Conservation (phyloP, 768 basidiomycete species). For the Hypholoma fasciculare region DNA sequence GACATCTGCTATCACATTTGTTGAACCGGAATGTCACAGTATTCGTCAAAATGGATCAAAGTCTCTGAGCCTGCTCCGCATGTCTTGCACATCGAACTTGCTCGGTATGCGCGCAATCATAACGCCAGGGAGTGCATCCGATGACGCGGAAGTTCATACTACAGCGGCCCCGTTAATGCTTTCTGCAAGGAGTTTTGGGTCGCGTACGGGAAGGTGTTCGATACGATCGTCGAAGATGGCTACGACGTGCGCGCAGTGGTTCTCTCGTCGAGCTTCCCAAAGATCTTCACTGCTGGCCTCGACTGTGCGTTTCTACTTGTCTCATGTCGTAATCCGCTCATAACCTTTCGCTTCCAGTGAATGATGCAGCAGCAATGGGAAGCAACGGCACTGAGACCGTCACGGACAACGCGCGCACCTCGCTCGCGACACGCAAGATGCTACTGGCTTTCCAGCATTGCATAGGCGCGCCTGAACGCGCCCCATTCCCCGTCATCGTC, state of each 20-base stretch:
- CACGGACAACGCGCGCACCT: constrained; percentile 53
- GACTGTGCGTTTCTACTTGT: constrained; percentile 53
- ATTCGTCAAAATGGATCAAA: constrained; percentile 45
- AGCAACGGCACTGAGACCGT: constrained; percentile 18
- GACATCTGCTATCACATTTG: neutral
- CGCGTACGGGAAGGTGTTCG: constrained; percentile 65
- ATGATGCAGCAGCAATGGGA: constrained; percentile 27
- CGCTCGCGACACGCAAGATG: constrained; percentile 46
- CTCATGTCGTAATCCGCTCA: neutral
- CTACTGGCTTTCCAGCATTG: constrained; percentile 66
- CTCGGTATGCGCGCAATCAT: constrained; percentile 30
- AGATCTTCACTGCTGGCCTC: constrained; percentile 81
- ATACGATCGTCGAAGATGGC: constrained; percentile 46
- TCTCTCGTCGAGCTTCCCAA: constrained; percentile 67
- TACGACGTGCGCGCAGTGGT: constrained; percentile 70
- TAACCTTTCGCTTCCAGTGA: constrained; percentile 22
- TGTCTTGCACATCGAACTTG: constrained; percentile 46
- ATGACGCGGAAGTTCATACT: neutral
- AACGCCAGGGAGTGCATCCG: neutral
- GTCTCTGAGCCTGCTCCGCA: constrained; percentile 47
- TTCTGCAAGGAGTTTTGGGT: constrained; percentile 69
- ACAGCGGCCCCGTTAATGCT: constrained; percentile 67
- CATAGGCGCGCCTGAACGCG: constrained; percentile 66
- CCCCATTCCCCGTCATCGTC: constrained; percentile 78
- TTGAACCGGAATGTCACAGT: constrained; percentile 23